These are phyloP conservation scores for Rhizopogon rudus DNA, from an alignment of 768 basidiomycete genomes.

Conservation along the genomic window DNA sequence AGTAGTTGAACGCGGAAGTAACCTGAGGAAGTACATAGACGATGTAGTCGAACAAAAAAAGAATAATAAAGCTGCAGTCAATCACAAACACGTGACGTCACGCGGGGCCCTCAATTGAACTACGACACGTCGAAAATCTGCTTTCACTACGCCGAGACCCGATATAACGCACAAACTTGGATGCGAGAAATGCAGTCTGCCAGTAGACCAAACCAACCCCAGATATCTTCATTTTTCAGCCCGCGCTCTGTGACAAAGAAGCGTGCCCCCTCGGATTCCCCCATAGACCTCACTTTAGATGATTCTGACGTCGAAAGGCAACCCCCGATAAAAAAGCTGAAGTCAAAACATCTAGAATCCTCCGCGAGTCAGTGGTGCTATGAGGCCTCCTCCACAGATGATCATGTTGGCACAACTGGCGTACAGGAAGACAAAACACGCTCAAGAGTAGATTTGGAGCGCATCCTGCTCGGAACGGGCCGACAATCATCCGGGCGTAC, in stretches of 20 bases:
- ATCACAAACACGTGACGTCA: slow-evolving; percentile 21
- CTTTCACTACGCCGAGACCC: no score
- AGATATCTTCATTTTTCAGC: slow-evolving; percentile 7
- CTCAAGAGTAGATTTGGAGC: slow-evolving; percentile 41
- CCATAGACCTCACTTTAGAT: slow-evolving; percentile 53
- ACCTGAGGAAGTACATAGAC: not conserved
- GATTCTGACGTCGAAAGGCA: slow-evolving; percentile 24
- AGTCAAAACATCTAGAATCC: slow-evolving; percentile 13
- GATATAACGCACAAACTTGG: not conserved
- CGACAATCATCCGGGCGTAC: slow-evolving; percentile 4
- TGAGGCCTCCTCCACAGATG: slow-evolving; percentile 10
- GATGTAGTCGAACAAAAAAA: not conserved
- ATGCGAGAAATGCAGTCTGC: not conserved
- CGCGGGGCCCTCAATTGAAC: slow-evolving; percentile 10
- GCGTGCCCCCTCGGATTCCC: slow-evolving; percentile 20
- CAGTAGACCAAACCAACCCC: not conserved
- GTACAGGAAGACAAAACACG: slow-evolving; percentile 39
- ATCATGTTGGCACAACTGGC: slow-evolving; percentile 18
- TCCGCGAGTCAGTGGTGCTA: slow-evolving; percentile 42
- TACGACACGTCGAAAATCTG: no score
- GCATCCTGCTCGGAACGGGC: slow-evolving; percentile 44
- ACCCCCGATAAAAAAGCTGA: slow-evolving; percentile 26
- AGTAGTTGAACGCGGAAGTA: not conserved
- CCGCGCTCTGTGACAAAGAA: slow-evolving; percentile 15
- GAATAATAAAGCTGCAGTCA: not conserved